Conservation (phyloP, 2,329 filamentous ascomycete species). For the Chaetomium sp. region DNA sequence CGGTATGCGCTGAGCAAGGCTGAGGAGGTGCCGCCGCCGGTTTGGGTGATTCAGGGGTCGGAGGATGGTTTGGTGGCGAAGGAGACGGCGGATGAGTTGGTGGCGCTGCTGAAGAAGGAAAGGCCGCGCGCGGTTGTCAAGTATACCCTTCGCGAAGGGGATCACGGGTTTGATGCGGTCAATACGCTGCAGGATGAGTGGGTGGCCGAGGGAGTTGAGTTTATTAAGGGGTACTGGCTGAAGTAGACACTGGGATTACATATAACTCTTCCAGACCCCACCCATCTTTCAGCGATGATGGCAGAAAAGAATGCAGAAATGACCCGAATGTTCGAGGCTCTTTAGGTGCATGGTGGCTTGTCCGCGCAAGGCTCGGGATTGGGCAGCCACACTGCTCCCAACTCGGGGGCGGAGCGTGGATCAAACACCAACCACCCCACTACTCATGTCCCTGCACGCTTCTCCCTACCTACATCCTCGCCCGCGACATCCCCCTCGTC, state of each 20-base stretch:
- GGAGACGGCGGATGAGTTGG: conserved; percentile 27
- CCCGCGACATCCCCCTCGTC: too few relatives aligned
- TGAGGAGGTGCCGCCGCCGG: conserved; percentile 21
- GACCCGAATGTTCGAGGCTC: too few relatives aligned
- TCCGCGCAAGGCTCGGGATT: too few relatives aligned
- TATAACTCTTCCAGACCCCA: too few relatives aligned
- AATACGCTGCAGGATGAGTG: conserved; percentile 26
- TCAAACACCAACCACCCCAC: too few relatives aligned
- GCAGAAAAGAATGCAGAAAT: too few relatives aligned
- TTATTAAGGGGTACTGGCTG: conserved; percentile 31
- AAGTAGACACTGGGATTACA: background rate
- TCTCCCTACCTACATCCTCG: too few relatives aligned
- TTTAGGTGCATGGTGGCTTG: too few relatives aligned
- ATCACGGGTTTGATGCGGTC: conserved; percentile 30
- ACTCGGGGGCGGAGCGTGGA: too few relatives aligned
- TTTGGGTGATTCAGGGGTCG: conserved; percentile 32
- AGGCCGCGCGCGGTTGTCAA: conserved; percentile 25
- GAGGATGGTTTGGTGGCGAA: conserved; percentile 28
- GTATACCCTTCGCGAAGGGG: conserved; percentile 29
- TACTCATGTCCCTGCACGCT: too few relatives aligned
- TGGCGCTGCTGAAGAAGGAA: conserved; percentile 19
- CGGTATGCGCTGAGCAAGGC: conserved; percentile 21
- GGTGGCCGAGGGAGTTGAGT: conserved; percentile 32
- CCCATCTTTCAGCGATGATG: too few relatives aligned
- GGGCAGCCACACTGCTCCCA: too few relatives aligned